Evolutionary conservation across 495 filamentous ascomycete genomes (phyloP).

Genomic region (Xylaria cubensis): DNA sequence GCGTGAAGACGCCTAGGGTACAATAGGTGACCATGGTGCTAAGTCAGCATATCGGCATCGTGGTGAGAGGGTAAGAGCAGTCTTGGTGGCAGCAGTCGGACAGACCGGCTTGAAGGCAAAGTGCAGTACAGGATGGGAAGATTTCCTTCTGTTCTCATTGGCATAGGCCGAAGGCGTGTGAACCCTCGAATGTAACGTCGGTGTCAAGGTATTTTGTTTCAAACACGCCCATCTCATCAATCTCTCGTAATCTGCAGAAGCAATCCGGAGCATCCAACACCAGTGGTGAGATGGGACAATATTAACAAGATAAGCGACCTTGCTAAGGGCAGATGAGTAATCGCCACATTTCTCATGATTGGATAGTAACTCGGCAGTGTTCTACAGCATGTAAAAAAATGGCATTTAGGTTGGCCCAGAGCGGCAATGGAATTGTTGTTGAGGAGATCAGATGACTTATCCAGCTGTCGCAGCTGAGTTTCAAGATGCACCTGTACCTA

Average conservation of each 20-base stretch:
- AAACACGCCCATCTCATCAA: slow-evolving; percentile 18
- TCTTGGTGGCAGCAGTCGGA: slow-evolving; percentile 7
- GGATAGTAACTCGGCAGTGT: background rate
- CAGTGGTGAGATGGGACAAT: slow-evolving; percentile 7
- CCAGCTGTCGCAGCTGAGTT: slow-evolving; percentile 1
- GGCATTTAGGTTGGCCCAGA: background rate
- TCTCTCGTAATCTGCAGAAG: slow-evolving; percentile 20
- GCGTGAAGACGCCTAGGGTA: slow-evolving; percentile 1
- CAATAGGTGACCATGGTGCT: background rate
- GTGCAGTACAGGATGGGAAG: background rate
- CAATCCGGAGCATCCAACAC: background rate
- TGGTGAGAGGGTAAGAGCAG: slow-evolving; percentile 8
- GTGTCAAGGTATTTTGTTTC: slow-evolving; percentile 18
- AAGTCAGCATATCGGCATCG: slow-evolving; percentile 11
- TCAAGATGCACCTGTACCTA: background rate
- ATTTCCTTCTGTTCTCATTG: slow-evolving; percentile 14
- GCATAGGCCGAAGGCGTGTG: slow-evolving; percentile 15
- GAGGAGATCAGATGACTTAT: slow-evolving; percentile 1
- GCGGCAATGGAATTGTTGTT: background rate
- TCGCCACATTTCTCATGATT: slow-evolving; percentile 7
- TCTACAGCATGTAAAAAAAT: background rate
- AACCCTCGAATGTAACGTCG: slow-evolving; percentile 27
- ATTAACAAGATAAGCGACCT: slow-evolving; percentile 14
- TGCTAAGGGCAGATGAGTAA: slow-evolving; percentile 10
- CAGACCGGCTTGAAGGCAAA: slow-evolving; percentile 24